Evolutionary conservation across 192 early-diverging fungal species (phyloP).

Genomic region (Glomus cerebriforme): DNA sequence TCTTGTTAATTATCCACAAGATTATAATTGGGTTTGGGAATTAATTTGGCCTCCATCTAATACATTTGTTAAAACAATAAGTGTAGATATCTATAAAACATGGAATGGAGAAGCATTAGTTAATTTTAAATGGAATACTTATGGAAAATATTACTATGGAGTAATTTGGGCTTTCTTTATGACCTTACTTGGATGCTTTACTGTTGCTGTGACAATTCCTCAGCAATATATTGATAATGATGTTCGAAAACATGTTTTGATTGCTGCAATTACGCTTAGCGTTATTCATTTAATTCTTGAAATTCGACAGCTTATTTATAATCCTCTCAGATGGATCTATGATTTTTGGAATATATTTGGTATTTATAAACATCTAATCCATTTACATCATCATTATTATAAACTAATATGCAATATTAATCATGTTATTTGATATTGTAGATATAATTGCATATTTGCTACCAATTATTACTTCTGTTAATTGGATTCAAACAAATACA

Average conservation of each 20-base stretch:
- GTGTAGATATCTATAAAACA: background rate
- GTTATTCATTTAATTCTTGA: background rate
- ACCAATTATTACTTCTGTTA: background rate
- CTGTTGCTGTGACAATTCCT: background rate
- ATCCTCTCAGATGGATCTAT: background rate
- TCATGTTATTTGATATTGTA: background rate
- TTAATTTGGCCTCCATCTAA: background rate
- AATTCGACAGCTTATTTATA: background rate
- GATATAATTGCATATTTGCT: background rate
- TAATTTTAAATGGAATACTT: slow-evolving; percentile 12
- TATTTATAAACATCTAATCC: background rate
- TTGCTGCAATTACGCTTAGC: background rate
- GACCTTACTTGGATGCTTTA: background rate
- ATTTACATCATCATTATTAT: background rate
- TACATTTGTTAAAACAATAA: background rate
- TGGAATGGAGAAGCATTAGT: slow-evolving; percentile 8
- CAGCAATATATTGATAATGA: background rate
- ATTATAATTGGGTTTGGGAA: background rate
- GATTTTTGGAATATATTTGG: background rate
- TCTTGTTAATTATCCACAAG: background rate
- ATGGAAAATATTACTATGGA: background rate
- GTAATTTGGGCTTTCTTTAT: background rate
- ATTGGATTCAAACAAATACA: too few relatives aligned
- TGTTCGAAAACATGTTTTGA: background rate
- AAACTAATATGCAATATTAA: background rate